Base-by-base conservation (phyloP, 257 asterid species). In the Nyctanthes arbortristis region DNA sequence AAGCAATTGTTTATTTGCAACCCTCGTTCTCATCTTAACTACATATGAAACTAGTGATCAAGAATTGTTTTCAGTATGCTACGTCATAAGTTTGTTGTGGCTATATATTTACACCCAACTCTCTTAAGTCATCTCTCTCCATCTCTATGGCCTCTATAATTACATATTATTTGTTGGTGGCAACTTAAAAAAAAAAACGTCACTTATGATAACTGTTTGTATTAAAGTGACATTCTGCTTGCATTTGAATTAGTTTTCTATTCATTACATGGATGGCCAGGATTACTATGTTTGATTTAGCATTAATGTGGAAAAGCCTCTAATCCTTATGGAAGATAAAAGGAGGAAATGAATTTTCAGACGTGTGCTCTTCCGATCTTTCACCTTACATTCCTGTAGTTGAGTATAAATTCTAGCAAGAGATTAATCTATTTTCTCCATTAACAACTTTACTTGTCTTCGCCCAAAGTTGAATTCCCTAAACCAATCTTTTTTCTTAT, bases 401-500 rank as follows among this genome's bases (percentile, higher is more conserved):
- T 70, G 34, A 49, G 27, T 60, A 54, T 64, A 39, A 68, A 68
- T 37, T 49, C 25, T 62, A 34, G 32, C 52, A 33, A 13, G 36
- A 68, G 12, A 49, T 55, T 24, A 65, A 29, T 71, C 43, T 33
- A 28, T 63, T 52, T 29, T 66, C 18, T 47, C 12, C 34, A 55
- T 28, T 59, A 69, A 63, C 39, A 20, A 29, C 8, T 16, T 68
- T 54, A 59, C n/a, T 67, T 63, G 45, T 22, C 66, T 10, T 31
- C 35, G 34, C 54, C 45, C 40, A 65, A 63, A 6, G 52, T 40
- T 40, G 52, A 35, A 27, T n/a, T 14, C 20, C 63, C 65, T 56
- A 65, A 45, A 63, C 72, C 63, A 65, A 65, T 65, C 49, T 37
- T 63, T 59, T 59, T 67, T 36, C 59, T 29, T 30, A 27, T 75